Evolutionary conservation across 2,329 filamentous ascomycete species (phyloP), one percentile per base, ranked within the genome.

Genomic region (Clarireedia homoeocarpa): DNA sequence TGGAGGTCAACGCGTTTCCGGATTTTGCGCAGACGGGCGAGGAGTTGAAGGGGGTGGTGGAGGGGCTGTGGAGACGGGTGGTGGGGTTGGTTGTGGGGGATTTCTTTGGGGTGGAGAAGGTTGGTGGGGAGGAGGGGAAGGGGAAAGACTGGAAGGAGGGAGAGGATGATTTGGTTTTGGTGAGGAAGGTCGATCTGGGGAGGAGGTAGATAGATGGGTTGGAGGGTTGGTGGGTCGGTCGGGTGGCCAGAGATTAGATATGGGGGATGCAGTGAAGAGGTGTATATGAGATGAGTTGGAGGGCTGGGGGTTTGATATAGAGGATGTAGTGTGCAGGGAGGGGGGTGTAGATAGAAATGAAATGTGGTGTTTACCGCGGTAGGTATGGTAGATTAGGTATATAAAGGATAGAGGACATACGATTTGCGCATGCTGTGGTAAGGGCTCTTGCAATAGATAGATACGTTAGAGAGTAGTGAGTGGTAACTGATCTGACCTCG

Each of bases 1-100:
- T 99, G 56, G 94, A 99, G 74, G 82, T 95, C 34, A 99, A 99
- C 74, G 89, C 92, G 0, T 99, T 95, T 72, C 94, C 94, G 9
- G 94, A 99, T 73, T 97, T 97, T 68, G 84, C 81, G 67, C 92
- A 97, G 80, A 96, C 91, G 15, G 94, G 94, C 0, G 78, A 79
- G 6, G 85, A 88, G 56, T 72, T 95, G 61, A 82, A 79, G 67
- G 80, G 74, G 0, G 71, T 97, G 42, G 85, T 99, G 24, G 80
- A 76, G 20, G 86, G 84, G 6, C 77, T 99, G 62, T 94, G 95
- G 77, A 78, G 82, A 65, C 87, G 82, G 10, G 85, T 89, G 23
- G 77, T 96, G 44, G 77, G 82, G 55, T 73, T 79, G 61, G 88
- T 77, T 2, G 80, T 96, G 1, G 73, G 74, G 71, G 71, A 79